Conservation (phyloP, 2,329 filamentous ascomycete genomes). For the Cadophora sp. region DNA sequence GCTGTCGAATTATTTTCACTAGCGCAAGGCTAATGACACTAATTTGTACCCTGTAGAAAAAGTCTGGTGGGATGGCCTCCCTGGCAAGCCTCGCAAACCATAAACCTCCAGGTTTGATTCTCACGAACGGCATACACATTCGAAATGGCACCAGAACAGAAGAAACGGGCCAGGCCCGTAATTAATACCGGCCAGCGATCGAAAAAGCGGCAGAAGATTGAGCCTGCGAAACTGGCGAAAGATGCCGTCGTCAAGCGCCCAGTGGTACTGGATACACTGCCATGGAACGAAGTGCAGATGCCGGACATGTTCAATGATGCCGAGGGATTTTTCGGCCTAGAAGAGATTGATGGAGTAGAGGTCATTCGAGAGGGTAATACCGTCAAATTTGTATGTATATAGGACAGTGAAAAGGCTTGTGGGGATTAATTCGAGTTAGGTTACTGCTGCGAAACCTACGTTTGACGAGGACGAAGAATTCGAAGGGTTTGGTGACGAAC, state of each 20-base stretch:
- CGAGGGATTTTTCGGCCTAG: slow-evolving; percentile 91
- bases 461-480: slow-evolving; percentile 62
- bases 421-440: slow-evolving; percentile 35
- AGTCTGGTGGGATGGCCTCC: slow-evolving; percentile 9
- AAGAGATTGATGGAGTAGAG: slow-evolving; percentile 91
- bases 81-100: background rate
- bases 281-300: slow-evolving; percentile 66
- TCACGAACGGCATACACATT: background rate
- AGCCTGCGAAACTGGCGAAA: slow-evolving; percentile 29
- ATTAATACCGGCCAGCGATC: slow-evolving; percentile 36
- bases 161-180: slow-evolving; percentile 40
- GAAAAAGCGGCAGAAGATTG: slow-evolving; percentile 45
- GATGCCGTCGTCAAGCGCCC: slow-evolving; percentile 44
- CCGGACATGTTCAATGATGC: slow-evolving; percentile 85
- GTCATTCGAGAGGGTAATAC: slow-evolving; percentile 71
- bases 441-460: slow-evolving; percentile 37
- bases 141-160: slow-evolving; percentile 40
- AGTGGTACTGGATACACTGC: slow-evolving; percentile 55
- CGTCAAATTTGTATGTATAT: slow-evolving; percentile 59
- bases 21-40: slow-evolving; percentile 30
- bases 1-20: slow-evolving; percentile 35
- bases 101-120: background rate
- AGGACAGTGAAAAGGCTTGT: background rate
- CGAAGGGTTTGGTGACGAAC: slow-evolving; percentile 66
- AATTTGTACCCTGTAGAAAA: slow-evolving; percentile 22